Conservation (phyloP, 176 grass and related monocot genomes). For the Hyparrhenia diplandra region DNA sequence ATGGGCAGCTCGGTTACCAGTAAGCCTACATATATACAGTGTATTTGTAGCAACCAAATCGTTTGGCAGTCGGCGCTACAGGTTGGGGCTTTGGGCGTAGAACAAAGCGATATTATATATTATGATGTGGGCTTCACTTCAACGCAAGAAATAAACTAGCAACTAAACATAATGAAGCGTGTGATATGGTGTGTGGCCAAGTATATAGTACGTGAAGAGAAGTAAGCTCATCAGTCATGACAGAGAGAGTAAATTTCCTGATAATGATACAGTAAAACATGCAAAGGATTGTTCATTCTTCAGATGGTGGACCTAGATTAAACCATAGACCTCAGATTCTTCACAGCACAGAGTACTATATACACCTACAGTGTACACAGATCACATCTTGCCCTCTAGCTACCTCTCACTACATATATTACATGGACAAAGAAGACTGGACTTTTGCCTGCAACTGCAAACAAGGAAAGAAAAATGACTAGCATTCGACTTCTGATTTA, state of each 20-base stretch:
- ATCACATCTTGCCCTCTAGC: no score
- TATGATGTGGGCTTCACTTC: background rate
- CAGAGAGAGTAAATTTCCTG: no score
- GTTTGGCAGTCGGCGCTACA: background rate
- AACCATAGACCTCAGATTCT: background rate
- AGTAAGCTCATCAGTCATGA: no score
- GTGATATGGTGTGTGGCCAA: background rate
- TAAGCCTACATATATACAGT: no score
- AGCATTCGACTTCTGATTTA: background rate
- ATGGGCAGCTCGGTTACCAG: background rate
- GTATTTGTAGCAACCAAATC: background rate
- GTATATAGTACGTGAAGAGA: no score
- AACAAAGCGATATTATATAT: background rate
- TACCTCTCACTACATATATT: no score
- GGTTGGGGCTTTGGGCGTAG: background rate
- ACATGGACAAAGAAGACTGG: no score
- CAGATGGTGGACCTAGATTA: background rate
- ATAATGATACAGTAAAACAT: background rate
- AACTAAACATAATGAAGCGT: background rate
- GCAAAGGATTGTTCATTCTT: background rate
- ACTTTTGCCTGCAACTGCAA: no score
- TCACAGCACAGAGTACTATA: no score
- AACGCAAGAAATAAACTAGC: background rate
- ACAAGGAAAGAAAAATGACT: no score
- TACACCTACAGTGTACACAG: no score